Percentiles rank a stretch among this genome's conserved stretches.
Evolutionary conservation across 202 grass and related monocot species (phyloP).

Genomic region (Miscanthus sacchariflorus): DNA sequence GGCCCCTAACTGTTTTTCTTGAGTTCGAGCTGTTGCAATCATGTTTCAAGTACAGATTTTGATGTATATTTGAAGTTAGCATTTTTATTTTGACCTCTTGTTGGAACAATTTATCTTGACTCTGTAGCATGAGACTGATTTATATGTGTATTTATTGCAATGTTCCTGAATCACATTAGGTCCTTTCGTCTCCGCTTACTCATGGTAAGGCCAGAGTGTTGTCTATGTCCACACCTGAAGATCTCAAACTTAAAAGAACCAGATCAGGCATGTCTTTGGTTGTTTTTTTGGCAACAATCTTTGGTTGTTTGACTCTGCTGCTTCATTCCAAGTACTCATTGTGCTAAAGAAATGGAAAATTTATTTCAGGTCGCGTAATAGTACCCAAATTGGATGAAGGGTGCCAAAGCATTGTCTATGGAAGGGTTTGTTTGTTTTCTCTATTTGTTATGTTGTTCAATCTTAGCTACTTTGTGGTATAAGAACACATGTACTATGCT

Average conservation of each 20-base stretch:
- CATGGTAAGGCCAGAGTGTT: neutral
- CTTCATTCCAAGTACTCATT: slow-evolving; percentile 27
- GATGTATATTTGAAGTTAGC: neutral
- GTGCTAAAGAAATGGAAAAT: slow-evolving; percentile 1
- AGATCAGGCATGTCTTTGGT: slow-evolving; percentile 50
- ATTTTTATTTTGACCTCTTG: no score
- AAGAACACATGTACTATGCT: neutral
- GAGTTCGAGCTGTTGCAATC: slow-evolving; percentile 2
- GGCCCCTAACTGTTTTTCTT: neutral
- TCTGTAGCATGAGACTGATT: neutral
- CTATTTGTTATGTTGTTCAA: neutral
- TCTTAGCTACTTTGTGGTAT: slow-evolving; percentile 16
- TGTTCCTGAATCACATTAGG: slow-evolving; percentile 39
- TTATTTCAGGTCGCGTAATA: slow-evolving; percentile 47
- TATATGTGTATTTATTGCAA: slow-evolving; percentile 38
- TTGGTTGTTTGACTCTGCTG: slow-evolving; percentile 5
- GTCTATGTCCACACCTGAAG: slow-evolving; percentile 46
- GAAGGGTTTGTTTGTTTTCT: slow-evolving; percentile 23
- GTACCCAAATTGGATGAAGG: slow-evolving; percentile 35
- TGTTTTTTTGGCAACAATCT: neutral
- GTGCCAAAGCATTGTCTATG: slow-evolving; percentile 47
- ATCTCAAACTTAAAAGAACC: slow-evolving; percentile 50
- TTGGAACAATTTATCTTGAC: neutral
- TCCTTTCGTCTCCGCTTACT: slow-evolving; percentile 9
- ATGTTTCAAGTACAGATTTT: slow-evolving; percentile 12